Evolutionary conservation across 2,329 filamentous ascomycete genomes (phyloP), one percentile per base, ranked within the genome.

Genomic region (Dothiorella sarmentorum): DNA sequence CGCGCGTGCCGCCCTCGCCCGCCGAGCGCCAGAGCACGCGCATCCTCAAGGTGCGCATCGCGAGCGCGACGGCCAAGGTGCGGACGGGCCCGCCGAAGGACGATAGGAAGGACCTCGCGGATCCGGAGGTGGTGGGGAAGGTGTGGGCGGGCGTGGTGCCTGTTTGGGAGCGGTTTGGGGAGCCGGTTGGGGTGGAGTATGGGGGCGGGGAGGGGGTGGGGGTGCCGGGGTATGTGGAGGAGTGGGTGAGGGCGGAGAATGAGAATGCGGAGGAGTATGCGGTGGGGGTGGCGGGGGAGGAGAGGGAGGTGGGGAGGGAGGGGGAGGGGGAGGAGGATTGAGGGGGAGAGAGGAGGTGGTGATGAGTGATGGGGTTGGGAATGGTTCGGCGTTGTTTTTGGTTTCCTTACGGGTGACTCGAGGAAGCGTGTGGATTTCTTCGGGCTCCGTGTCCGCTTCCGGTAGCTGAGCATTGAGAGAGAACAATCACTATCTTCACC

Each of bases 11-110:
- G 4, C 89, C 90, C 1, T 88, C 85, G 43, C 79, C 79, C 45
- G 84, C 85, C 10, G 91, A 96, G 78, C 82, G 94, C 78, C 83
- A 85, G 61, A 85, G 83, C 60, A 96, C 90, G 0, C 82, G 83
- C 42, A 85, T 96, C 38, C 74, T 95, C 59, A 85, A 80, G 62
- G 84, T 95, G 10, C 79, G 74, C 47, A 82, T 95, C 61, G 78
- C 81, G 15, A 84, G 83, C 51, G 91, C 88, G 4, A 91, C 87
- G 67, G 89, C 86, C 26, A 96, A 96, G 80, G 78, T 89, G 40
- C 79, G 89, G 7, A 77, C 80, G 22, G 89, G 89, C 0, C 78
- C 78, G 37, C 85, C 89, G 1, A 79, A 78, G n/a, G 82, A 85
- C 66, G 82, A 85, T 60, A 78, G 75, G 62, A 80, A 81, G 65